Base-by-base conservation (phyloP, 164 flowering plant species). In the Paratinospora sagittata region DNA sequence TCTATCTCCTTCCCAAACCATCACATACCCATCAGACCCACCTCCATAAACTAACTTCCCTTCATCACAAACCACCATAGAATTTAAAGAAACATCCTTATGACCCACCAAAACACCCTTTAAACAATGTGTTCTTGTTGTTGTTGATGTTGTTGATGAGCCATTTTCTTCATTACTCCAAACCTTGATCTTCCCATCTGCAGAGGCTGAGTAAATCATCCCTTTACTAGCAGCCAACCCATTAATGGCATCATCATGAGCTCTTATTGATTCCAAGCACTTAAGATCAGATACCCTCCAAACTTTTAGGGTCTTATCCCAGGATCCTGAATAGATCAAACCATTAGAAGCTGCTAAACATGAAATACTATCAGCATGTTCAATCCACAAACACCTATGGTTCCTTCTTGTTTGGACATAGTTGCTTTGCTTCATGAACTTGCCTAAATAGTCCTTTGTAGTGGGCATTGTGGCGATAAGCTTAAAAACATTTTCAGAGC, bases 221-320 rank as follows among this genome's bases (percentile, higher is more conserved):
- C 90, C 94, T 2, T 79, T 80, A 24, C 82, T 67, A 1, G 91
- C 80, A 37, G 79, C 82, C 62, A 95, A 23, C 27, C 85, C 90
- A 72, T 95, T 90, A 33, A 95, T 87, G 0, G 98, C 98, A 67
- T 95, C 97, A 65, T 95, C 98, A 43, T 95, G 98, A 7, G 98
- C 97, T 64, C 79, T 81, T 1, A 95, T 92, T 0, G 98, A 95
- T 47, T 92, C 97, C 68, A 95, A 67, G 73, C 98, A 95, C 83
- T 85, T 88, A 68, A 92, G 83, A 76, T 92, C 97, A 6, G 92
- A 85, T n/a, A 86, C 27, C 57, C 91, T 75, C 98, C 97, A 95
- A n/a, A 95, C 93, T 65, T 95, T 95, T 19, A 89, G 73, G 6
- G 96, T 90, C 80, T 89, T 95, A 68, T 95, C 98, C 99, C 99